A percentile compares a stretch with the other conserved stretches of the same genome.
These are phyloP conservation scores for Artomyces pyxidatus DNA, from an alignment of 768 basidiomycete species.

Conservation along the genomic window DNA sequence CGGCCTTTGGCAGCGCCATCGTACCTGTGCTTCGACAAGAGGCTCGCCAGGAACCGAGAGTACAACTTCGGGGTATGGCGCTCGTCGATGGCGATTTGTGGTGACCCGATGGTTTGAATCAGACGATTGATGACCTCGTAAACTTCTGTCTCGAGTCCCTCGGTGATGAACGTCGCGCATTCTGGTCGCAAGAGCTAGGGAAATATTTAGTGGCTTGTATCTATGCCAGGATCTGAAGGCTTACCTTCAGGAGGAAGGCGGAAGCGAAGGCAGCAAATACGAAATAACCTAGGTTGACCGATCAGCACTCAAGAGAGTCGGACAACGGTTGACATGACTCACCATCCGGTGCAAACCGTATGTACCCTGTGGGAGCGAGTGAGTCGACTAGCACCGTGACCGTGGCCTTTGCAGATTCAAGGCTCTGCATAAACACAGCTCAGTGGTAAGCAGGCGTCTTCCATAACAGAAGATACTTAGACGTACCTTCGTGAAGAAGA, in stretches of 20 bases:
- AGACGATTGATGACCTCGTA: constrained; percentile 55
- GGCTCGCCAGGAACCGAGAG: constrained; percentile 66
- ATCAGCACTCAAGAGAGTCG: not conserved
- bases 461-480: not conserved
- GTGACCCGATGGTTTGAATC: constrained; percentile 57
- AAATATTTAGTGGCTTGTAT: not conserved
- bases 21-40: constrained; percentile 45
- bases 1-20: constrained; percentile 13
- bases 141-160: constrained; percentile 54
- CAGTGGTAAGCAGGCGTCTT: not conserved
- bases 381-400: constrained; percentile 12
- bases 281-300: constrained; percentile 8
- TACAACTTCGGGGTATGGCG: constrained; percentile 77
- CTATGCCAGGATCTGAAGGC: constrained; percentile 4
- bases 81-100: constrained; percentile 71
- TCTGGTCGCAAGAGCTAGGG: constrained; percentile 74
- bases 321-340: not conserved
- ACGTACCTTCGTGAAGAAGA: constrained; percentile 22
- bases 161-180: constrained; percentile 52
- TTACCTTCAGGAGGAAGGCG: constrained; percentile 75
- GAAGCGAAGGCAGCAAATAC: constrained; percentile 40
- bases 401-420: constrained; percentile 12
- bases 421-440: constrained; percentile 7
- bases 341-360: constrained; percentile 22
- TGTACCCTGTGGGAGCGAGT: constrained; percentile 17